Base-by-base conservation (phyloP, 345 rosid genomes). In the Litchi chinensis region DNA sequence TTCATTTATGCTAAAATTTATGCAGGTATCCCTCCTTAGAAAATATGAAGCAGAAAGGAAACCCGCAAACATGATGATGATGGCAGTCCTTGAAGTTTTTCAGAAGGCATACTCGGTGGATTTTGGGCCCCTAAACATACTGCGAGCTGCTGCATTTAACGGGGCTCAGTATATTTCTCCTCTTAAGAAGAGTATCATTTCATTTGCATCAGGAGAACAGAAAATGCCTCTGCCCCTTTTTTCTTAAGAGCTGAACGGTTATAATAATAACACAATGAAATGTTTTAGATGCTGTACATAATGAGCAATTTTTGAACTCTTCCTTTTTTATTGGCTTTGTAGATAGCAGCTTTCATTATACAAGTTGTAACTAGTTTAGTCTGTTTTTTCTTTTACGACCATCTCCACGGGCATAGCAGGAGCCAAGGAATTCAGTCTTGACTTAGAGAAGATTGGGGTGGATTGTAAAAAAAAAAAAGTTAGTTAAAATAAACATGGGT, bases 101-200 rank as follows among this genome's bases (percentile, higher is more conserved):
- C 99, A 96, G 87, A 96, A 92, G 88, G 90, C 91, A 50, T 94
- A 93, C 79, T 82, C 97, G 0, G 88, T 93, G 26, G 93, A 96
- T 75, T 90, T 94, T 5, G 97, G 97, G 57, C 99, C 97, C 21
- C 77, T 95, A 48, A 95, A 95, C 79, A 74, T 90, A 22, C 37
- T 94, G 65, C 86, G 99, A 77, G 98, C 98, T 10, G 92, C 97
- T 62, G 98, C 94, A 0, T 90, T 95, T 73, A 89, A 91, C 22
- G 97, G 92, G 6, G 99, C 95, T 76, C 87, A 94, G 65, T 82
- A 89, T 72, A 87, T 95, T 79, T 88, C 97, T 2, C 98, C 97
- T 6, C 94, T 94, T 32, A 95, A 94, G 57, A 90, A 85, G 80
- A 89, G 86, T 40, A 94, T 96, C 73, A 92, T 96, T 68, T 91